phyloP scores from a whole-genome alignment of 2,329 filamentous ascomycete genomes.

The Thielaviopsis populi region DNA sequence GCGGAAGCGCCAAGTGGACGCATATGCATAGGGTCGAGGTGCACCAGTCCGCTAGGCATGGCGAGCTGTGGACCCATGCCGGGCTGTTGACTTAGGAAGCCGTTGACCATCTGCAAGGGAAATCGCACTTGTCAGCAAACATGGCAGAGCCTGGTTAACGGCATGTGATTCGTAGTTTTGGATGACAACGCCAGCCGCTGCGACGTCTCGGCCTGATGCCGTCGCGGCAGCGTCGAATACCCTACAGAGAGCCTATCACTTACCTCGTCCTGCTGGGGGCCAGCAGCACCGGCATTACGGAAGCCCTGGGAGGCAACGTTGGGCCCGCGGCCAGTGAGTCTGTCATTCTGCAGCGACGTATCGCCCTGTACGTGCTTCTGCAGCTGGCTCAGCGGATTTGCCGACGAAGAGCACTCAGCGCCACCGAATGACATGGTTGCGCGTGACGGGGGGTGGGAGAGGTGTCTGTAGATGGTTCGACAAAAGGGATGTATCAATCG shows the following conservation, averaged over 20 bases:
- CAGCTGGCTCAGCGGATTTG: constrained; percentile 93
- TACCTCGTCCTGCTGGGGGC: constrained; percentile 56
- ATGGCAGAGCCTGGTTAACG: not conserved
- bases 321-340: constrained; percentile 61
- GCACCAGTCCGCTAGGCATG: constrained; percentile 34
- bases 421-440: constrained; percentile 81
- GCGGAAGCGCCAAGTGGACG: constrained; percentile 8
- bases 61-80: constrained; percentile 39
- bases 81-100: constrained; percentile 73
- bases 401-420: constrained; percentile 89
- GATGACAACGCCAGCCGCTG: not conserved
- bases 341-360: constrained; percentile 83
- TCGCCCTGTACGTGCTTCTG: constrained; percentile 95
- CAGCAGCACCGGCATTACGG: constrained; percentile 53
- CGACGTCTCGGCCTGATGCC: not conserved
- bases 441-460: not conserved
- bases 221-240: constrained; percentile 18
- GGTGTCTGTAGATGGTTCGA: not conserved
- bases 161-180: not conserved
- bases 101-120: constrained; percentile 64
- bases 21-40: constrained; percentile 34
- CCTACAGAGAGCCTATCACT: constrained; percentile 17
- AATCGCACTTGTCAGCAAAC: constrained; percentile 9
- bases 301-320: constrained; percentile 60
- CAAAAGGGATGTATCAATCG: not conserved